Evolutionary conservation across 768 basidiomycete genomes (phyloP).

Genomic region (Russula emetica): DNA sequence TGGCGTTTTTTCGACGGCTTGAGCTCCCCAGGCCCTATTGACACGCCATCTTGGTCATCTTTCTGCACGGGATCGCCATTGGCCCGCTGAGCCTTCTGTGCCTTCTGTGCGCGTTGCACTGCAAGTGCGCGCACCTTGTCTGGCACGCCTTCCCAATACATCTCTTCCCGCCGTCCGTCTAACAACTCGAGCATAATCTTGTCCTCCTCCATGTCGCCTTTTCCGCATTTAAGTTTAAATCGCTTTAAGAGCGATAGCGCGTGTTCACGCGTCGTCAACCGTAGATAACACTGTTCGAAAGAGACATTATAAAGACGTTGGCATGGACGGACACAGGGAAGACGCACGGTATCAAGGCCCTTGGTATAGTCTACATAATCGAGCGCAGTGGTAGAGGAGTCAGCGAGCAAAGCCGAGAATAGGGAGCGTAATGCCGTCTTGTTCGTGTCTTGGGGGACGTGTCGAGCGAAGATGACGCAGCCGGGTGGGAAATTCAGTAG

Average conservation of each 20-base stretch:
- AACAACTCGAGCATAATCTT: slow-evolving; percentile 53
- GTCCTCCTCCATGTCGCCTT: slow-evolving; percentile 25
- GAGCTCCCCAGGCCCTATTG: neutral
- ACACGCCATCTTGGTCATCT: neutral
- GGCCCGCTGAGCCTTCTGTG: neutral
- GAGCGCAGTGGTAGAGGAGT: slow-evolving; percentile 40
- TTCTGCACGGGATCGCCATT: no score
- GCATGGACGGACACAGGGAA: neutral
- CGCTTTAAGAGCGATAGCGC: slow-evolving; percentile 43
- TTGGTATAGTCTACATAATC: slow-evolving; percentile 82
- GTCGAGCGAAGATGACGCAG: slow-evolving; percentile 67
- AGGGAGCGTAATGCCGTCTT: slow-evolving; percentile 70
- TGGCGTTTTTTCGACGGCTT: slow-evolving; percentile 5
- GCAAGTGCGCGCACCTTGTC: slow-evolving; percentile 64
- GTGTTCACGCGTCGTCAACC: slow-evolving; percentile 51
- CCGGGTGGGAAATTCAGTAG: slow-evolving; percentile 42
- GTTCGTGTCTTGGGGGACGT: slow-evolving; percentile 71
- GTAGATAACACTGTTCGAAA: slow-evolving; percentile 62
- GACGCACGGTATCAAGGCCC: slow-evolving; percentile 63
- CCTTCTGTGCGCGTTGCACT: slow-evolving; percentile 42
- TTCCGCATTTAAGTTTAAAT: slow-evolving; percentile 35
- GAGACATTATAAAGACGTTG: neutral
- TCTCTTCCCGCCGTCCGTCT: slow-evolving; percentile 54
- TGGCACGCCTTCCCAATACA: slow-evolving; percentile 81
- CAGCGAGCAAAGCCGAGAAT: slow-evolving; percentile 45